These are phyloP conservation scores for Trametes polyzona DNA, from an alignment of 1,284 basidiomycete genomes.

Conservation along the genomic window DNA sequence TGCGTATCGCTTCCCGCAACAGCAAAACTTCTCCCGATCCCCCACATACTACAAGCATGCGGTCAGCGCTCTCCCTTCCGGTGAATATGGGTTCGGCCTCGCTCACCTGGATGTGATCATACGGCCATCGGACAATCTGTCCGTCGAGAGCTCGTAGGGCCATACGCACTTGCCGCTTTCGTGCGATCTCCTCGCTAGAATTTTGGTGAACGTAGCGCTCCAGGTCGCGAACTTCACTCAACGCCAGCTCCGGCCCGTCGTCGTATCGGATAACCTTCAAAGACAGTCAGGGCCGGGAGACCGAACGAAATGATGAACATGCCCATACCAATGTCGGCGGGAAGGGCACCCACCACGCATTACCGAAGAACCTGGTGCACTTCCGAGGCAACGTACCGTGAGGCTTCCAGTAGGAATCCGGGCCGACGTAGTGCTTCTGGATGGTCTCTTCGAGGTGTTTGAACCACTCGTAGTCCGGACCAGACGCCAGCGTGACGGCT, in stretches of 20 bases:
- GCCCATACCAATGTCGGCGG: slow-evolving; percentile 66
- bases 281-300: slow-evolving; percentile 4
- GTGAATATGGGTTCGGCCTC: background rate
- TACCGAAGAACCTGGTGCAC: slow-evolving; percentile 66
- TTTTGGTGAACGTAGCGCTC: slow-evolving; percentile 72
- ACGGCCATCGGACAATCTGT: slow-evolving; percentile 66
- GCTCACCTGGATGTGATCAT: slow-evolving; percentile 60
- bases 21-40: slow-evolving; percentile 45
- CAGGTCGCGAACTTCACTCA: slow-evolving; percentile 56
- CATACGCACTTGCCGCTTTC: slow-evolving; percentile 64
- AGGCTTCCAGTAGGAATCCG: slow-evolving; percentile 69
- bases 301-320: background rate
- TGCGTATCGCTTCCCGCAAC: slow-evolving; percentile 48
- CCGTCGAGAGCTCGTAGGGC: slow-evolving; percentile 74
- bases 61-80: no score
- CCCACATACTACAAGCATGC: slow-evolving; percentile 47
- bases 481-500: slow-evolving; percentile 50
- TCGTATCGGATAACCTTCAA: slow-evolving; percentile 74
- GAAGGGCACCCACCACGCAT: slow-evolving; percentile 81
- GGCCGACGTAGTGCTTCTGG: slow-evolving; percentile 60
- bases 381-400: slow-evolving; percentile 34
- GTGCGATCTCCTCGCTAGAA: slow-evolving; percentile 50
- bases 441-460: slow-evolving; percentile 54
- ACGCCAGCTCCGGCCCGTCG: slow-evolving; percentile 53
- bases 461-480: slow-evolving; percentile 52